Base-by-base conservation (phyloP, 768 basidiomycete species). In the Suillus discolor region DNA sequence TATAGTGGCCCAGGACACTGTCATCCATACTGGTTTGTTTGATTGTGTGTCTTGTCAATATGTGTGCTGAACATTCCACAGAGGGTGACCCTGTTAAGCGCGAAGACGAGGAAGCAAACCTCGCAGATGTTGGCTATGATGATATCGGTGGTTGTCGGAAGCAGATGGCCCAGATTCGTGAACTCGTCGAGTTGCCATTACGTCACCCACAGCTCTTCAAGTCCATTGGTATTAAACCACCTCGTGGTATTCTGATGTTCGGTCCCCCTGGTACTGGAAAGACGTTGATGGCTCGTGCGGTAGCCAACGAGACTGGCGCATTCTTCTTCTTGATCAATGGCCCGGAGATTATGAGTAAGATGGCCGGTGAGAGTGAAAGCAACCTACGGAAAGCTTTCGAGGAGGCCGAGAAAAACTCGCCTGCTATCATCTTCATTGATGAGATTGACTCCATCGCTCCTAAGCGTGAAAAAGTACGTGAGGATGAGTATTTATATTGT, bases 261-360 rank as follows among this genome's bases (percentile, higher is more conserved):
- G 97, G 97, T 64, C 97, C 97, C 69, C 97, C 97, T 41, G 97
- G 97, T 84, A 99, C 97, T 25, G 97, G 97, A 85, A 99, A 99
- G 83, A 99, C 97, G 7, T 87, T 99, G 70, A 99, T 99, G 97
- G 97, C 97, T 61, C 91, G 97, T 71, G 97, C 97, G 8, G 97
- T 99, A 57, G 97, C 97, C 69, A 99, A 99, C 77, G 97, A 99
- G 80, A 99, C 97, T 34, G 97, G 97, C 60, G 97, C 97, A 18
- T 99, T 99, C 88, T 99, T 99, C 87, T 99, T 99, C 90, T 82
- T 99, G 61, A 99, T 99, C 82, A 99, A 99, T 75, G 97, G 97
- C 62, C 97, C 97, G 61, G 97, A 99, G 80, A 99, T 99, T 78
- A 99, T 99, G 97, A 94, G 92, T 72, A 99, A 99, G 85, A 99